A percentile compares a stretch with the other conserved stretches of the same genome.
Evolutionary conservation across 2,329 filamentous ascomycete species (phyloP).

Genomic region (Diaporthe ampelina): DNA sequence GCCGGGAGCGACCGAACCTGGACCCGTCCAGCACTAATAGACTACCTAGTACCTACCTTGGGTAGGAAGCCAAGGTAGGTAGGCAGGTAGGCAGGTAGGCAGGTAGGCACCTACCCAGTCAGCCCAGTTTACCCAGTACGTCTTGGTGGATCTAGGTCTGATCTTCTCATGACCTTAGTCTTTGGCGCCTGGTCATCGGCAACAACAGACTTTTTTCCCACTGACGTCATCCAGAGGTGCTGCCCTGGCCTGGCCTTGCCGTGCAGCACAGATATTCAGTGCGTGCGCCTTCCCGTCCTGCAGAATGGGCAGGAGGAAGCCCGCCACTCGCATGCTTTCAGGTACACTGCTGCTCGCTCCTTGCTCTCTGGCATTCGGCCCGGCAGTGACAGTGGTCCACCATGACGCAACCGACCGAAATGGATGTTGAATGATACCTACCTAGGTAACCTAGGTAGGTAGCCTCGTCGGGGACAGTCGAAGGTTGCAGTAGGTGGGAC

Average conservation of each 20-base stretch:
- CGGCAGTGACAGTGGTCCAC: conserved; percentile 9
- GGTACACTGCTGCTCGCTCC: neutral
- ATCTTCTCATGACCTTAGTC: neutral
- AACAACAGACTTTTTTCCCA: conserved; percentile 12
- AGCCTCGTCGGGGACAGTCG: neutral
- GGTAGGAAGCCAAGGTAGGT: neutral
- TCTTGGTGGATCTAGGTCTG: too few relatives aligned
- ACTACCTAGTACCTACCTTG: neutral
- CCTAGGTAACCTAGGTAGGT: too few relatives aligned
- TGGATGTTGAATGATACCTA: neutral
- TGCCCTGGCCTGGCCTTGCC: too few relatives aligned
- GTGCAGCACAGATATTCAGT: neutral
- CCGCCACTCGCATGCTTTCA: neutral
- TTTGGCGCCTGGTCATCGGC: neutral
- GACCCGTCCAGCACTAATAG: neutral
- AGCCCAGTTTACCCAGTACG: too few relatives aligned
- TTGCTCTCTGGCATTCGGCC: conserved; percentile 24
- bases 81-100: too few relatives aligned
- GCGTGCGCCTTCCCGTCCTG: conserved; percentile 3
- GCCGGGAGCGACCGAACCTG: conserved; percentile 17
- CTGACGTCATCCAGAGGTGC: conserved; percentile 17
- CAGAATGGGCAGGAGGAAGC: conserved; percentile 9
- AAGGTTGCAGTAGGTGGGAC: too few relatives aligned
- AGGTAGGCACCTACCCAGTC: too few relatives aligned
- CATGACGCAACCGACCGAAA: conserved; percentile 18